Evolutionary conservation across 306 rosid genomes (phyloP), one percentile per base, ranked within the genome.

Genomic region (Casuarina glauca): DNA sequence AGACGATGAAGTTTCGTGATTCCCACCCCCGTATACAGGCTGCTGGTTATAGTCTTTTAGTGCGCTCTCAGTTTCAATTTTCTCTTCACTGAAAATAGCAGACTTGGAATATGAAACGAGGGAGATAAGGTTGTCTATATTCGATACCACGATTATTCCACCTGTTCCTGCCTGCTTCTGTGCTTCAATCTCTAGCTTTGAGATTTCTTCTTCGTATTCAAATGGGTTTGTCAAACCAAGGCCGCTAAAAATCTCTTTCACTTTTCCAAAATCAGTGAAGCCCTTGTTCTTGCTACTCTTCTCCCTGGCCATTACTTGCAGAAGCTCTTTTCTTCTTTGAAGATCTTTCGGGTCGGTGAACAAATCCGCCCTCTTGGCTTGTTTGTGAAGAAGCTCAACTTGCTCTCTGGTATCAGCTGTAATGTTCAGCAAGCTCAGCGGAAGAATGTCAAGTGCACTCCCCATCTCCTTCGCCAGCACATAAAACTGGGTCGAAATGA

Each of bases 81-180:
- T 26, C 32, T 26, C 85, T 62, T 83, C 77, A 81, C 81, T 83
- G 55, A 88, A 92, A 75, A 89, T 54, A 83, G 85, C 82, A 36
- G 93, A 72, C 76, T 91, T 92, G 73, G 97, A 87, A 84, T 84
- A 89, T 0, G 82, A 79, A 61, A 92, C 89, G 2, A 95, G 79
- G 39, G 97, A 87, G 53, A 91, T 83, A 60, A 95, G 92, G 76
- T 91, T 92, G 75, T 89, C 86, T 74, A 95, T 85, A 52, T 90
- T 90, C 41, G 97, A 92, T 4, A 92, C 93, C 70, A 81, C 97
- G 9, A 91, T 86, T 57, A 92, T 78, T 69, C 97, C 98, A 48
- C 98, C 97, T 6, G 92, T 91, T 16, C 98, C 97, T 39, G 97
- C 98, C 79, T 95, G 97, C 72, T 89, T 95, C 75, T 79, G 83